These are phyloP conservation scores for Gymnopilus junonius DNA, from an alignment of 768 basidiomycete species.

Conservation along the genomic window DNA sequence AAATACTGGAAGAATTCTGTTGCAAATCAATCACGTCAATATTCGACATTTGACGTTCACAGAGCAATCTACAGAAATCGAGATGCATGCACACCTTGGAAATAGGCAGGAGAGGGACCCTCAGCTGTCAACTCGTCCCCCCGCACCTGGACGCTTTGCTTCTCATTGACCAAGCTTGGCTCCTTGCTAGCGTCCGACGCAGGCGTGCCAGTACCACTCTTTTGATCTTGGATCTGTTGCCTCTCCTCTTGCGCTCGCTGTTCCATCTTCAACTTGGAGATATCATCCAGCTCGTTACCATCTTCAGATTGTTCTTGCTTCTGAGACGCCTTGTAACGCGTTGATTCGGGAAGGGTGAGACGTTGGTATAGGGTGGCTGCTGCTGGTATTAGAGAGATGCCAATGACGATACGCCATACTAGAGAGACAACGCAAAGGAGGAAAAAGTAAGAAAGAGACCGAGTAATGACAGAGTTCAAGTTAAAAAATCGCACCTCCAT, in stretches of 20 bases:
- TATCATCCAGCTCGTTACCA: constrained; percentile 27
- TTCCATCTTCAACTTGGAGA: constrained; percentile 30
- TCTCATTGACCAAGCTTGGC: not conserved
- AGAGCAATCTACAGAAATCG: too few species aligned
- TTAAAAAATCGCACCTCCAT: constrained; percentile 56
- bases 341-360: constrained; percentile 72
- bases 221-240: not conserved
- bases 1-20: constrained; percentile 71
- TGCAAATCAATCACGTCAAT: too few species aligned
- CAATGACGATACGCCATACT: constrained; percentile 80
- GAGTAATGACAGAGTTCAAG: too few species aligned
- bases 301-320: constrained; percentile 31
- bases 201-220: not conserved
- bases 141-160: not conserved
- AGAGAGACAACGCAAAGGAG: not conserved
- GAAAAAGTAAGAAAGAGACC: not conserved
- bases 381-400: constrained; percentile 72
- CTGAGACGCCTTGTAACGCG: constrained; percentile 52
- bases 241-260: constrained; percentile 8
- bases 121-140: constrained; percentile 26
- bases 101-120: constrained; percentile 50
- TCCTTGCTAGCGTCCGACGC: not conserved
- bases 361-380: constrained; percentile 79
- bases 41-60: too few species aligned
- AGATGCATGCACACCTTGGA: constrained; percentile 49